These are phyloP conservation scores for Synchytrium microbalum DNA, from an alignment of 371 early-diverging fungal species.

Conservation along the genomic window DNA sequence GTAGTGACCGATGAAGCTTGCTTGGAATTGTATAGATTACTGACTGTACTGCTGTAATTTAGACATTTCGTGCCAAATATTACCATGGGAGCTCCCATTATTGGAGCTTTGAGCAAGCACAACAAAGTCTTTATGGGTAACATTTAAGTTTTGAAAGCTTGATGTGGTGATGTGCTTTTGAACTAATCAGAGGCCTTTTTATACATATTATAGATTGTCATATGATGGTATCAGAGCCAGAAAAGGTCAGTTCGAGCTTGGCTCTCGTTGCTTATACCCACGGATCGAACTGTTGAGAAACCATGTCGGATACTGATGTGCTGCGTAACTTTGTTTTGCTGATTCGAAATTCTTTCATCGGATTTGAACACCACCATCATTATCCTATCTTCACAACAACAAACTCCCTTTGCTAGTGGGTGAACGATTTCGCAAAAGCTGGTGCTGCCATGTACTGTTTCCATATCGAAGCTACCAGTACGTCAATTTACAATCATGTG, in stretches of 20 bases:
- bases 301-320: too few relatives aligned
- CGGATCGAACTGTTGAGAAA: too few relatives aligned
- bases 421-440: constrained; percentile 86
- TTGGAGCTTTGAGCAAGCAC: constrained; percentile 78
- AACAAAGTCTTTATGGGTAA: constrained; percentile 82
- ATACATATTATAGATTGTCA: constrained; percentile 96
- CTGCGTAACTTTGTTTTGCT: too few relatives aligned
- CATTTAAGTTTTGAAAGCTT: neutral
- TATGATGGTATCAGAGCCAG: constrained; percentile 94
- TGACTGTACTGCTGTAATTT: neutral
- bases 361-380: too few relatives aligned
- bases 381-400: neutral
- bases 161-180: too few relatives aligned
- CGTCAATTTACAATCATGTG: neutral
- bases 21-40: neutral
- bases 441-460: constrained; percentile 89
- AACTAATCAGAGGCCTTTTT: too few relatives aligned
- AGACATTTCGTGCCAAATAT: constrained; percentile 98
- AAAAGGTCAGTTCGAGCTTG: constrained; percentile 35
- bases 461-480: constrained; percentile 86
- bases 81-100: constrained; percentile 92
- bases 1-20: neutral
- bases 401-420: constrained; percentile 74
- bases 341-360: too few relatives aligned
- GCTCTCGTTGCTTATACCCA: neutral